A percentile compares a stretch with the other conserved stretches of the same genome.
Evolutionary conservation across 371 early-diverging fungal genomes (phyloP).

Genomic region (Dinochytrium kinnereticum): DNA sequence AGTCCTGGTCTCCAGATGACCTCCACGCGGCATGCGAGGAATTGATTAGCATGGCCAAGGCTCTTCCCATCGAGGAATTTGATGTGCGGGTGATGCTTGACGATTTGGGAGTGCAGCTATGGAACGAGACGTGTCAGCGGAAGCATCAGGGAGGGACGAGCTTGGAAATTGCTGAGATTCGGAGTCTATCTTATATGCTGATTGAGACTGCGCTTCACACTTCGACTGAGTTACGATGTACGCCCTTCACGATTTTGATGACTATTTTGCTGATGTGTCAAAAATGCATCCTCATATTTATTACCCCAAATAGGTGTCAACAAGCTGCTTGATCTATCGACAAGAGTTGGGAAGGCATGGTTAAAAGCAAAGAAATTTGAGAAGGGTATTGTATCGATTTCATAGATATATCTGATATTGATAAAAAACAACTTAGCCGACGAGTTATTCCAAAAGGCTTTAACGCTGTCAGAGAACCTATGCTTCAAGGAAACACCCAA

Average conservation of each 20-base stretch:
- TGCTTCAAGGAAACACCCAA: neutral
- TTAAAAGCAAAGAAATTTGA: neutral
- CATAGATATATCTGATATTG: neutral
- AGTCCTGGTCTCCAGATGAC: neutral
- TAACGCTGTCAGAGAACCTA: neutral
- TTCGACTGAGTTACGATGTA: neutral
- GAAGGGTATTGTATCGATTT: neutral
- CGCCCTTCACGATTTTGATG: neutral
- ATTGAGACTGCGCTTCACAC: neutral
- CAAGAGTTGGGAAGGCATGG: conserved; percentile 7
- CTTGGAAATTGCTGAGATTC: neutral
- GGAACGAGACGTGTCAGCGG: conserved; percentile 10
- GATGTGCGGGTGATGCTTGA: neutral
- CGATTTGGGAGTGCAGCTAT: neutral
- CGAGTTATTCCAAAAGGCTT: neutral
- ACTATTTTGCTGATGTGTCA: no score
- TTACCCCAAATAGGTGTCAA: neutral
- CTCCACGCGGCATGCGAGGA: neutral
- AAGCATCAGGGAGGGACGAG: neutral
- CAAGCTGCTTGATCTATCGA: conserved; percentile 7
- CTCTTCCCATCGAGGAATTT: neutral
- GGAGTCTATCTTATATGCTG: neutral
- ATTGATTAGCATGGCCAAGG: neutral
- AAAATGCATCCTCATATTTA: no score
- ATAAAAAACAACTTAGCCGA: conserved; percentile 3